phyloP scores from a whole-genome alignment of 2,329 filamentous ascomycete species.

The Incumbomyces lentus region DNA sequence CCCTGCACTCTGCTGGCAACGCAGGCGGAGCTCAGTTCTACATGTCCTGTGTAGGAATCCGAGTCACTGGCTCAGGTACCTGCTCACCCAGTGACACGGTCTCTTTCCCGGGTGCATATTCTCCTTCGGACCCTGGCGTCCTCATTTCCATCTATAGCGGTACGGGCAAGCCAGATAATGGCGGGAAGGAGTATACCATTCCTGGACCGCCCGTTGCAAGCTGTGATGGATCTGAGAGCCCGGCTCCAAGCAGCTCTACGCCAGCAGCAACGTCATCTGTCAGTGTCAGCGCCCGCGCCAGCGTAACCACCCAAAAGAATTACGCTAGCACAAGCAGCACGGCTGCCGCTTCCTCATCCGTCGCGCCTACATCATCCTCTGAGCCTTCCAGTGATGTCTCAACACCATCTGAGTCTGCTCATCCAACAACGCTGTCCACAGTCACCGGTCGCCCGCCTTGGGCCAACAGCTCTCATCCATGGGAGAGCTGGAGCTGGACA shows the following conservation, averaged over 20 bases:
- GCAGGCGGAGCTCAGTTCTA: conserved; percentile 19
- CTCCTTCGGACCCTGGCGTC: conserved; percentile 17
- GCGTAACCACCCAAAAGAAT: not conserved
- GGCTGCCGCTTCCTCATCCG: not conserved
- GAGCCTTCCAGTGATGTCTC: not conserved
- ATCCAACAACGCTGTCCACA: not conserved
- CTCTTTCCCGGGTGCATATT: conserved; percentile 22
- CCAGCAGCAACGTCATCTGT: not conserved
- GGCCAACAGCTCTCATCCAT: not conserved
- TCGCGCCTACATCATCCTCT: not conserved
- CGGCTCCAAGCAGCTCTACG: not conserved
- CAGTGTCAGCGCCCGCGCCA: not conserved
- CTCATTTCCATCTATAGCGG: conserved; percentile 12
- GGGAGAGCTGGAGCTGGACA: not conserved
- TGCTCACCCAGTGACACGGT: conserved; percentile 15
- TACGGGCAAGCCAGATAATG: conserved; percentile 7
- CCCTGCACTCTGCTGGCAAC: conserved; percentile 13
- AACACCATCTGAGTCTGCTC: not conserved
- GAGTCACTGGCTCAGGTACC: conserved; percentile 19
- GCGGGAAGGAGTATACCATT: conserved; percentile 16
- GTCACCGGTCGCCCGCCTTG: not conserved
- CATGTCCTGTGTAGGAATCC: conserved; percentile 22
- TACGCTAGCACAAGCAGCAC: not conserved
- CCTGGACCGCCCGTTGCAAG: conserved; percentile 14
- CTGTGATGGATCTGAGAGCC: conserved; percentile 7